Evolutionary conservation across 2,329 filamentous ascomycete genomes (phyloP).

Genomic region (Alternaria postmessia): DNA sequence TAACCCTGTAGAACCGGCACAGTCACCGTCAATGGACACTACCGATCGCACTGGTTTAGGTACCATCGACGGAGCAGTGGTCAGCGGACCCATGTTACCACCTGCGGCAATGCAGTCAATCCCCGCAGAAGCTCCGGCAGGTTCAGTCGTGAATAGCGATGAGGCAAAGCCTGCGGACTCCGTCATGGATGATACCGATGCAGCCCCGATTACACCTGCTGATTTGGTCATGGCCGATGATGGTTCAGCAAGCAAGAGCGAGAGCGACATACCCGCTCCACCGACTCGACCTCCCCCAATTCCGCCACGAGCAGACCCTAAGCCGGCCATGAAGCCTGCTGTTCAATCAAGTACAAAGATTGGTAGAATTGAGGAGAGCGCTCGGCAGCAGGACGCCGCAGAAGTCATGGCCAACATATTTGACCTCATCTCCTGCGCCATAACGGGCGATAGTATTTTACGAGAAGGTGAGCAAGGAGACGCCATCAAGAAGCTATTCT

Average conservation of each 20-base stretch:
- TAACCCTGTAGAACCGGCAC: slow-evolving; percentile 42
- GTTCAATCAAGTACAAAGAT: slow-evolving; percentile 38
- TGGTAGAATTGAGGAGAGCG: slow-evolving; percentile 64
- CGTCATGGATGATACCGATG: slow-evolving; percentile 10
- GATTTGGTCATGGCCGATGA: slow-evolving; percentile 41
- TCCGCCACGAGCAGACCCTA: slow-evolving; percentile 59
- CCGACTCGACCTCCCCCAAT: slow-evolving; percentile 65
- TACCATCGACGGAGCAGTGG: slow-evolving; percentile 54
- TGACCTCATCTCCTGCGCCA: slow-evolving; percentile 88
- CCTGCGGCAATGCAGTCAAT: slow-evolving; percentile 25
- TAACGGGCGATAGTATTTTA: slow-evolving; percentile 73
- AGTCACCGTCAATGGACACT: slow-evolving; percentile 56
- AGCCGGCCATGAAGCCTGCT: slow-evolving; percentile 8
- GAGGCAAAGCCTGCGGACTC: slow-evolving; percentile 1
- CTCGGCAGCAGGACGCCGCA: slow-evolving; percentile 88
- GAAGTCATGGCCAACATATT: slow-evolving; percentile 95
- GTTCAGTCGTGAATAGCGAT: slow-evolving; percentile 4
- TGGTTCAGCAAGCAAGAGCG: slow-evolving; percentile 28
- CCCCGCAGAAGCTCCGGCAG: not conserved
- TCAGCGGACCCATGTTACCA: slow-evolving; percentile 57
- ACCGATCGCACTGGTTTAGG: slow-evolving; percentile 50
- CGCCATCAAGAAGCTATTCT: slow-evolving; percentile 67
- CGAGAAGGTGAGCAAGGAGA: slow-evolving; percentile 80
- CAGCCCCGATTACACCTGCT: slow-evolving; percentile 8
- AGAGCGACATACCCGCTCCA: slow-evolving; percentile 39